Evolutionary conservation across 768 basidiomycete genomes (phyloP), one percentile per base, ranked within the genome.

Genomic region (Cyathus striatus): DNA sequence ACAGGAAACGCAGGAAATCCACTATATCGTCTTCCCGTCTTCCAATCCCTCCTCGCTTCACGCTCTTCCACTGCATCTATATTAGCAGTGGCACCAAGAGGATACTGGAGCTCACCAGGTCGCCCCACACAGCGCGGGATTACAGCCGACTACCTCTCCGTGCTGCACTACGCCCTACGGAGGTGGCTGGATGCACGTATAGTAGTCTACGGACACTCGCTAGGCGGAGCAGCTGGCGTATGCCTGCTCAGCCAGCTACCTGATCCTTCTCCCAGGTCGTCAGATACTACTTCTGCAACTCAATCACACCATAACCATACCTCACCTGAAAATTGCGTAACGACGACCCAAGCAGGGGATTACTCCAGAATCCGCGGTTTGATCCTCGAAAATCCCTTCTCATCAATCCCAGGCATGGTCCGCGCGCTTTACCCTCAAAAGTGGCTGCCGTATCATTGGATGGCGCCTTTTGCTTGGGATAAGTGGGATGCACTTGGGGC

Each of bases 1-100:
- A 64, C 65, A 67, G 73, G 73, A n/a, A 77, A 77, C 45, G 72
- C 75, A 3, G 74, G 74, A 2, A 75, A 72, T 26, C 73, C 75
- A 0, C 53, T 76, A 2, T 59, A 63, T 12, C 69, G 75, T 9
- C 44, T 73, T 6, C 71, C 73, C 1, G 55, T 73, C 27, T 75
- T 76, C 49, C 49, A 61, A 40, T 41, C 47, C 14, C 49, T 70
- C 3, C 50, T 69, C 2, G 51, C 40, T 39, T 53, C 41, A 50
- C 40, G 21, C 36, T 40, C 23, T 38, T 44, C 38, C 40, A 18
- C 27, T 38, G 30, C n/a, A 41, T 5, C 27, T 30, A 41, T 52
- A 4, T 33, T 74, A 32, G 66, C 72, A 6, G 47, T 68, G 22
- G 69, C 74, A 0, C 76, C 76, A 0, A 68, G 76, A 6, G 73